These are phyloP conservation scores for Arachis monticola DNA, from an alignment of 331 rosid species.

Conservation along the genomic window DNA sequence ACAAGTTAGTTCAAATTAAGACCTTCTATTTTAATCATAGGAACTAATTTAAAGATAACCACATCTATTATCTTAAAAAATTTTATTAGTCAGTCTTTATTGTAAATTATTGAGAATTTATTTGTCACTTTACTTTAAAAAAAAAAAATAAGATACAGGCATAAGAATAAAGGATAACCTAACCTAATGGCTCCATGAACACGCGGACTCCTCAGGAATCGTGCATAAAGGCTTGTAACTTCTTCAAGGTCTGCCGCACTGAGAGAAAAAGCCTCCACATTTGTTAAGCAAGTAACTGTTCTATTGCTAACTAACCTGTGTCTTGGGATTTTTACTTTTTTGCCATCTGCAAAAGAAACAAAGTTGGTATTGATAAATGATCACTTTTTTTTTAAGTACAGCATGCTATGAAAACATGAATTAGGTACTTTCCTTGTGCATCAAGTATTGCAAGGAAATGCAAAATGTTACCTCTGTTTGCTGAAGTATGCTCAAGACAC, in stretches of 20 bases:
- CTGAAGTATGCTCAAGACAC: conserved; percentile 81
- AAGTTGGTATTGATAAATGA: not conserved
- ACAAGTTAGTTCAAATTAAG: too few relatives aligned
- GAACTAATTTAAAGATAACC: too few relatives aligned
- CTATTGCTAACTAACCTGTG: conserved; percentile 69
- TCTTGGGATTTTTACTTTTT: conserved; percentile 58
- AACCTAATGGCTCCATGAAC: conserved; percentile 89
- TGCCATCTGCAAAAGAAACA: conserved; percentile 53
- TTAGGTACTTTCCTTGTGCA: not conserved
- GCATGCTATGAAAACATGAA: not conserved
- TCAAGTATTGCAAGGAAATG: not conserved
- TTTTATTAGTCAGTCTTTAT: too few relatives aligned
- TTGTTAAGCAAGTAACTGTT: conserved; percentile 67
- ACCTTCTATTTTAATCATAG: too few relatives aligned
- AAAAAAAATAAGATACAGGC: not conserved
- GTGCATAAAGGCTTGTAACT: conserved; percentile 70
- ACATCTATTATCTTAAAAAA: too few relatives aligned
- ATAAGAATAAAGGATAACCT: conserved; percentile 37
- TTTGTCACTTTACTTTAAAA: not conserved
- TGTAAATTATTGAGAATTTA: too few relatives aligned
- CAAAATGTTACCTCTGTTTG: conserved; percentile 58
- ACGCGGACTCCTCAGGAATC: conserved; percentile 69
- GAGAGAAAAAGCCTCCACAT: conserved; percentile 84
- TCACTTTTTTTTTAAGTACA: not conserved
- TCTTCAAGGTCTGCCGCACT: conserved; percentile 77